Base-by-base conservation (phyloP, 805 yeast genomes). In the Saccharomycopsis sp. region DNA sequence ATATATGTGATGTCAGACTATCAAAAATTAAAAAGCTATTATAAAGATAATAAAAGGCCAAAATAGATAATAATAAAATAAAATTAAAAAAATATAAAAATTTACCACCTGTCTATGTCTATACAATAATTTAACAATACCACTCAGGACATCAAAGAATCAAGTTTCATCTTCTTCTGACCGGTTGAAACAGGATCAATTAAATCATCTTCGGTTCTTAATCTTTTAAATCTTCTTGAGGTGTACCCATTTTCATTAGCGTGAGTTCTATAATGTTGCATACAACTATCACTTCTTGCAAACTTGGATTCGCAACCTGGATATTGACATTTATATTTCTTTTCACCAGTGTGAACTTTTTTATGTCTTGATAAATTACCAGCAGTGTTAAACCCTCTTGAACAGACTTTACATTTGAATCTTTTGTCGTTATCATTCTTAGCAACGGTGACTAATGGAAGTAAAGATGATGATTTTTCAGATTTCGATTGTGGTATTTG, bases 321-420 rank as follows among this genome's bases (percentile, higher is more conserved):
- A 64, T 69, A 76, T 0, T 86, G 85, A 58, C 89, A 81, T 24
- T 63, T 62, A 58, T 78, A 83, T 53, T 79, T 81, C 54, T 82
- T 69, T 52, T 81, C 87, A 17, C 89, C 89, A 1, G 88, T 82
- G 59, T 82, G 88, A 24, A 81, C 80, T 35, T 88, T 65, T 55
- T 75, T 71, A 58, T 81, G 89, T 48, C 87, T 68, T 6, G 86
- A 85, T 51, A 81, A 68, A 57, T 81, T 88, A 19, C 86, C 86
- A 11, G 82, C 77, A 1, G 86, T 80, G 9, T 85, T 80, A 56
- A 80, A 80, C 2, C 74, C 65, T 43, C 79, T 65, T 2, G 65
- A 56, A 53, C 85, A 79, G 9, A 45, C 33, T 24, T 46, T 45
- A 40, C 52, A 49, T 31, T 42, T 45, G 47, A 49, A 49, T 34